A percentile compares a stretch with the other conserved stretches of the same genome.
Evolutionary conservation across 306 rosid genomes (phyloP).

Genomic region (Cercis canadensis): DNA sequence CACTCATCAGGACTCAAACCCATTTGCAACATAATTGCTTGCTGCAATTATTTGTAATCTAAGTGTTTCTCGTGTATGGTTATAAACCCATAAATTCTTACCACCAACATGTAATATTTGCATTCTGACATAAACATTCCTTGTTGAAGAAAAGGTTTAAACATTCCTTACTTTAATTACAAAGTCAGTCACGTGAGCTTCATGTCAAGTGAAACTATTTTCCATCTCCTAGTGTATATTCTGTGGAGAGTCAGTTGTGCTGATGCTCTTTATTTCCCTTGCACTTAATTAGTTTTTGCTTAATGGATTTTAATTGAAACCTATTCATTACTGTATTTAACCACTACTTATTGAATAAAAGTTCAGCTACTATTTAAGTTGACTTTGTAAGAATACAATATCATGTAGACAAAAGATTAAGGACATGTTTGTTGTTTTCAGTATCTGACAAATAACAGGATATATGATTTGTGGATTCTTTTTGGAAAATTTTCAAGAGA

Average conservation of each 20-base stretch:
- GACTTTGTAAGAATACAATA: neutral
- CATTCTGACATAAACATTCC: neutral
- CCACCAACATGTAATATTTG: neutral
- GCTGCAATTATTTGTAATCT: neutral
- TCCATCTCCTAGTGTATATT: slow-evolving; percentile 7
- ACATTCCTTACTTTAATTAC: slow-evolving; percentile 97
- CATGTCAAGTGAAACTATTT: slow-evolving; percentile 26
- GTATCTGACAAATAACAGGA: slow-evolving; percentile 63
- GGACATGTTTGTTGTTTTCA: slow-evolving; percentile 45
- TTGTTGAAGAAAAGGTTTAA: too few species aligned
- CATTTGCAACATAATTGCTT: too few species aligned
- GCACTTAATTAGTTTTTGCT: too few species aligned
- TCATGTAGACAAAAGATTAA: slow-evolving; percentile 7
- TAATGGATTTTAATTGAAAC: too few species aligned
- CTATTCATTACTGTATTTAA: too few species aligned
- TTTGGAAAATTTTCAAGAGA: too few species aligned
- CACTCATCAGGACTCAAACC: too few species aligned
- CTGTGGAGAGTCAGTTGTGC: too few species aligned
- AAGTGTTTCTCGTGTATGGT: neutral
- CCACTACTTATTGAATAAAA: too few species aligned
- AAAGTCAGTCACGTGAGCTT: slow-evolving; percentile 96
- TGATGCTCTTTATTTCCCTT: too few species aligned
- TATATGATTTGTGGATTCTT: slow-evolving; percentile 60
- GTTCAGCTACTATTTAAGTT: too few species aligned
- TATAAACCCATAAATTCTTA: neutral